Evolutionary conservation across 148 eudicot species (phyloP).

Genomic region (Rhododendron ovatum): DNA sequence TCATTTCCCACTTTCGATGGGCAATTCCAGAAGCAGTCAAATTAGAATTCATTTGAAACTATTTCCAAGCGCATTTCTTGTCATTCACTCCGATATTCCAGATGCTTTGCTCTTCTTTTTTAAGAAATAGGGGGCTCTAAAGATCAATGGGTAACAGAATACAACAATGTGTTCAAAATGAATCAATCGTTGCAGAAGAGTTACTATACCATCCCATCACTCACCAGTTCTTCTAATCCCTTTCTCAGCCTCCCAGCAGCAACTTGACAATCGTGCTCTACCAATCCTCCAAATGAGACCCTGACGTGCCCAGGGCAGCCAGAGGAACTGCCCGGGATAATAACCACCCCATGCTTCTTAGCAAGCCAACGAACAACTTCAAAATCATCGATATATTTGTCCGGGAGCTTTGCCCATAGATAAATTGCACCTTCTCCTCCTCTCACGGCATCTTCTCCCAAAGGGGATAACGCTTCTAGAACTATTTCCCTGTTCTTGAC

Average conservation of each 20-base stretch:
- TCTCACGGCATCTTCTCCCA: constrained; percentile 65
- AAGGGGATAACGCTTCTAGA: constrained; percentile 60
- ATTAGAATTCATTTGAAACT: neutral
- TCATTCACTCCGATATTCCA: neutral
- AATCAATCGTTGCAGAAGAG: neutral
- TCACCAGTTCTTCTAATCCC: constrained; percentile 77
- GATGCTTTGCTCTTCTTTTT: neutral
- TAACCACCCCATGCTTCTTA: constrained; percentile 48
- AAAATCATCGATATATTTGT: constrained; percentile 44
- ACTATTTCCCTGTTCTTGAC: constrained; percentile 59
- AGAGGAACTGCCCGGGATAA: constrained; percentile 79
- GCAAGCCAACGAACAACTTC: constrained; percentile 84
- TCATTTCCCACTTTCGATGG: constrained; percentile 8
- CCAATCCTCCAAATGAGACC: constrained; percentile 79
- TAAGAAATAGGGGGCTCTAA: neutral
- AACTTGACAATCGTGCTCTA: constrained; percentile 47
- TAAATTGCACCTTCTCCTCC: constrained; percentile 99
- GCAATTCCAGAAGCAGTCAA: constrained; percentile 8
- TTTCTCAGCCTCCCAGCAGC: constrained; percentile 74
- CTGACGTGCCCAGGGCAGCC: constrained; percentile 82
- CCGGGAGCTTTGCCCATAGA: constrained; percentile 90
- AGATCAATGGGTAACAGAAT: constrained; percentile 18
- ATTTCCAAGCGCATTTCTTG: neutral
- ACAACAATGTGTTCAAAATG: neutral
- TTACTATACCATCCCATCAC: constrained; percentile 58